phyloP scores from a whole-genome alignment of 371 early-diverging fungal genomes.

The Basidiobolus meristosporus region DNA sequence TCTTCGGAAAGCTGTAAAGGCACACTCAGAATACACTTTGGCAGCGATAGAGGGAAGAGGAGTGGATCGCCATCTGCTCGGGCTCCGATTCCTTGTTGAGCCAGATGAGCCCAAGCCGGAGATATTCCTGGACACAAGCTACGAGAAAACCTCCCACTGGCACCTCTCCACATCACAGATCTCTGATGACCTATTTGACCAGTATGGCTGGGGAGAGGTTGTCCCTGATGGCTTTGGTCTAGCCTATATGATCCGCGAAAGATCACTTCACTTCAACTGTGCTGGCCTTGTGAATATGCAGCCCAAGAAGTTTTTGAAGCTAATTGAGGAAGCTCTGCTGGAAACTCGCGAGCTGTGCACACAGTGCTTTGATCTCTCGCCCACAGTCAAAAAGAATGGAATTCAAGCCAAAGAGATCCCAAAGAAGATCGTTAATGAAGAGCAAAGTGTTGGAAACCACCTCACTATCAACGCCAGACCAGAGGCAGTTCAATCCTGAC shows the following conservation, averaged over 20 bases:
- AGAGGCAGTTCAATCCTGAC: too few species aligned
- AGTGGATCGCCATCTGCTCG: conserved; percentile 84
- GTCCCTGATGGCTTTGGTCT: conserved; percentile 87
- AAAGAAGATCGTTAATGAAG: too few species aligned
- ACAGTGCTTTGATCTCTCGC: not conserved
- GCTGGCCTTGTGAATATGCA: conserved; percentile 40
- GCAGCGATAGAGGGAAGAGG: conserved; percentile 65
- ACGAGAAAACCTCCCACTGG: conserved; percentile 70
- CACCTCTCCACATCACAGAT: conserved; percentile 84
- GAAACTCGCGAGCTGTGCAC: conserved; percentile 35
- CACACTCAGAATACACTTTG: conserved; percentile 65
- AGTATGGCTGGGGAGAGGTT: conserved; percentile 94
- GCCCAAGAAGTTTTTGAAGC: conserved; percentile 29
- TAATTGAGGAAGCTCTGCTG: conserved; percentile 32
- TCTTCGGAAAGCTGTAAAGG: conserved; percentile 45
- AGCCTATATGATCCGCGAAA: conserved; percentile 84
- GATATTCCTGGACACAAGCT: conserved; percentile 71
- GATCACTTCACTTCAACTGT: conserved; percentile 69
- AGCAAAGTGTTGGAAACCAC: not conserved
- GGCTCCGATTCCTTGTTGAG: conserved; percentile 36
- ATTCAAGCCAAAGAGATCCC: not conserved
- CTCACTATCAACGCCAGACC: not conserved
- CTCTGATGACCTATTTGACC: conserved; percentile 69
- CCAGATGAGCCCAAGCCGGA: conserved; percentile 53
- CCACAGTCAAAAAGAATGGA: not conserved